phyloP scores from a whole-genome alignment of 495 filamentous ascomycete genomes.

The Daldinia loculata region DNA sequence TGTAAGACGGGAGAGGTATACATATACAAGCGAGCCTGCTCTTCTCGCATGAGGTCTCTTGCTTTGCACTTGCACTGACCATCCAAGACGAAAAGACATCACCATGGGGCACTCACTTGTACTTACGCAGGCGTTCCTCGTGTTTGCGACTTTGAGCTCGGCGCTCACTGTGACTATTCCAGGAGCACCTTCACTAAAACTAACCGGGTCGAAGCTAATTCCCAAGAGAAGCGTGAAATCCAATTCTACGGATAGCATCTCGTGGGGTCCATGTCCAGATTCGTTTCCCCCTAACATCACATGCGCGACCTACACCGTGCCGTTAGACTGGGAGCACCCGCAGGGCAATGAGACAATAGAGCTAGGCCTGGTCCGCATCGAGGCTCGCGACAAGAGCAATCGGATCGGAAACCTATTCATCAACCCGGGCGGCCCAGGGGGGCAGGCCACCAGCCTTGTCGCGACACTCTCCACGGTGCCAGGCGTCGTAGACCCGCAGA shows the following conservation, averaged over 20 bases:
- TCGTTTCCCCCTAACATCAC: conserved; percentile 25
- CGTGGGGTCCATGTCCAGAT: conserved; percentile 43
- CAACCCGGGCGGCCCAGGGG: conserved; percentile 54
- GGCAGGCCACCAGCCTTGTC: conserved; percentile 35
- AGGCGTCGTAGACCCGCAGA: conserved; percentile 31
- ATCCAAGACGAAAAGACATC: background rate
- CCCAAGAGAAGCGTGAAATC: background rate
- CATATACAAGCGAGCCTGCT: background rate
- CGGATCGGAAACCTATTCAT: conserved; percentile 50
- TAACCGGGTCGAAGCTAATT: background rate
- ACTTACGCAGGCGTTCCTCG: conserved; percentile 21
- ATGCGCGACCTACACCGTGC: conserved; percentile 40
- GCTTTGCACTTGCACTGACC: background rate
- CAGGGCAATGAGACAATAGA: conserved; percentile 40
- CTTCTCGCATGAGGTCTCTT: background rate
- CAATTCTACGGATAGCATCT: conserved; percentile 19
- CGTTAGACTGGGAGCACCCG: conserved; percentile 38
- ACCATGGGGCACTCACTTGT: conserved; percentile 22
- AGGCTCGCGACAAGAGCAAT: conserved; percentile 36
- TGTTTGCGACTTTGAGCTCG: conserved; percentile 21
- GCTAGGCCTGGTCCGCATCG: conserved; percentile 41
- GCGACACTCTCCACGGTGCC: background rate
- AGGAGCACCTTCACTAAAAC: background rate
- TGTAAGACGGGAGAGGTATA: background rate
- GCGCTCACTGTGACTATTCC: conserved; percentile 13